Evolutionary conservation across 2,329 filamentous ascomycete genomes (phyloP).

Genomic region (Myriosclerotinia duriaeana): DNA sequence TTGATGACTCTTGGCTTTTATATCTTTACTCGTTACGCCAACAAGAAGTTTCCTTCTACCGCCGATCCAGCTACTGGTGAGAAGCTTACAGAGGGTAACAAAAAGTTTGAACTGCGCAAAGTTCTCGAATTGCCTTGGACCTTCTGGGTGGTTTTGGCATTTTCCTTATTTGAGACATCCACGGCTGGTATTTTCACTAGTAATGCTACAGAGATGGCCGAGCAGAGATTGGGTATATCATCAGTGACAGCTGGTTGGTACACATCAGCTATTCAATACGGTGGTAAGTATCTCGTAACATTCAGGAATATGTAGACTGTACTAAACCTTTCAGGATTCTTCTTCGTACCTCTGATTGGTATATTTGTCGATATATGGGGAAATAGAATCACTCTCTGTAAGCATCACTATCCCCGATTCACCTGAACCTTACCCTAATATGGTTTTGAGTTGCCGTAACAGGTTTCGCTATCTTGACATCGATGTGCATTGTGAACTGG

Average conservation of each 20-base stretch:
- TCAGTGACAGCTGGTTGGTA: constrained; percentile 61
- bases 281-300: constrained; percentile 38
- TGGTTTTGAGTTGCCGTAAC: constrained; percentile 43
- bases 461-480: constrained; percentile 51
- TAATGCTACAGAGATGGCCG: constrained; percentile 61
- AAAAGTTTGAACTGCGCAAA: constrained; percentile 56
- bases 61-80: constrained; percentile 58
- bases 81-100: constrained; percentile 58
- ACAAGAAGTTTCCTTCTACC: constrained; percentile 14
- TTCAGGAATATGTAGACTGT: not conserved
- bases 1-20: constrained; percentile 53
- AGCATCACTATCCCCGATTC: constrained; percentile 27
- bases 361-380: constrained; percentile 51
- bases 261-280: constrained; percentile 55
- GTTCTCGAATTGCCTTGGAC: constrained; percentile 58
- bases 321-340: constrained; percentile 47
- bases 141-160: constrained; percentile 56
- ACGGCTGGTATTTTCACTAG: constrained; percentile 54
- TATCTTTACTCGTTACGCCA: constrained; percentile 52
- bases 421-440: not conserved
- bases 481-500: constrained; percentile 57
- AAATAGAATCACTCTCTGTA: constrained; percentile 50
- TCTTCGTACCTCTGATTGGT: constrained; percentile 54
- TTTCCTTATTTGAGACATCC: constrained; percentile 59
- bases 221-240: constrained; percentile 57